Conservation (phyloP, 2,329 filamentous ascomycete species). For the Tolypocladium guangdongense region DNA sequence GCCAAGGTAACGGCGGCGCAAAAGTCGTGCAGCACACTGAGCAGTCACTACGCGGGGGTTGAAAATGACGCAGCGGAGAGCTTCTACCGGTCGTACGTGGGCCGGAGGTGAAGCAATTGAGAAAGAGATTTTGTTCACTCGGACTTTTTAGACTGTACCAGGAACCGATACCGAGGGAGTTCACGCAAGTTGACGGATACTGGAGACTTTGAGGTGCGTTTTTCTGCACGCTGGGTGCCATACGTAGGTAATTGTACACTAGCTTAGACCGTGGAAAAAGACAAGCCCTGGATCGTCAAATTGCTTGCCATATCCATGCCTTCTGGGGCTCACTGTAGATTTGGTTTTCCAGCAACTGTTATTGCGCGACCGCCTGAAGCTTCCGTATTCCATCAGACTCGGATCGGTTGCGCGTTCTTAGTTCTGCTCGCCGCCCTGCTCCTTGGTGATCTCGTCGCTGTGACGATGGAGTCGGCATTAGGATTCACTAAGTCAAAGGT, state of each 20-base stretch:
- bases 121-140: background rate
- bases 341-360: too few species aligned
- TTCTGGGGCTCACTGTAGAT: background rate
- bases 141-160: slow-evolving; percentile 4
- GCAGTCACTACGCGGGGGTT: slow-evolving; percentile 43
- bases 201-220: slow-evolving; percentile 5
- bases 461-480: slow-evolving; percentile 2
- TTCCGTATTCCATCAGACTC: background rate
- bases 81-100: slow-evolving; percentile 84
- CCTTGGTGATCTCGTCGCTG: slow-evolving; percentile 68
- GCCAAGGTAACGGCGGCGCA: slow-evolving; percentile 74
- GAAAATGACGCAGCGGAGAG: slow-evolving; percentile 71
- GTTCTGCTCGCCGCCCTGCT: slow-evolving; percentile 58
- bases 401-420: slow-evolving; percentile 19
- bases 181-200: slow-evolving; percentile 5
- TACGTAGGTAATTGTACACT: slow-evolving; percentile 27
- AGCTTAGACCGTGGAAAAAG: slow-evolving; percentile 19
- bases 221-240: slow-evolving; percentile 9
- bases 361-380: background rate
- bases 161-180: slow-evolving; percentile 1
- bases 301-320: slow-evolving; percentile 5
- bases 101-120: slow-evolving; percentile 42
- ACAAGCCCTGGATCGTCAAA: slow-evolving; percentile 10
- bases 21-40: slow-evolving; percentile 58
- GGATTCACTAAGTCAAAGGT: background rate